phyloP scores from a whole-genome alignment of 768 basidiomycete genomes.

The Paxillus involutus region DNA sequence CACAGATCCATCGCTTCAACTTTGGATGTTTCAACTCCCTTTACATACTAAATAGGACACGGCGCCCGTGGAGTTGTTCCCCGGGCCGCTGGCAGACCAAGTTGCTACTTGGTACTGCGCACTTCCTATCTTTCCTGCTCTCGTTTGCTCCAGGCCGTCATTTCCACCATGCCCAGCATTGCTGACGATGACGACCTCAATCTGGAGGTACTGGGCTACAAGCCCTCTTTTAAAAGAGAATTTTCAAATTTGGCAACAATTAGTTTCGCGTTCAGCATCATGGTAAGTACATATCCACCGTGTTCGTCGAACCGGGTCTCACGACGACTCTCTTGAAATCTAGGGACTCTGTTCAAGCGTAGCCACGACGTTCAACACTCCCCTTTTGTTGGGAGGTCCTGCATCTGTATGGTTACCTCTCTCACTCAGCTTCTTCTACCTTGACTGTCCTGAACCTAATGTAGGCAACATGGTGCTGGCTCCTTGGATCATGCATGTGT shows the following conservation, averaged over 20 bases:
- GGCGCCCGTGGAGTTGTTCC: neutral
- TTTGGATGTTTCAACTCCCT: neutral
- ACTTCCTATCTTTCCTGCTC: neutral
- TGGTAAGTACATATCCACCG: constrained; percentile 38
- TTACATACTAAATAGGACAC: neutral
- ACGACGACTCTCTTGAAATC: neutral
- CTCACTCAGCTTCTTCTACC: neutral
- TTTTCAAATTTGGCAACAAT: constrained; percentile 83
- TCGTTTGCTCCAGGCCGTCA: neutral
- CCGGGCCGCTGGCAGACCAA: neutral
- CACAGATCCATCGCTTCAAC: no score
- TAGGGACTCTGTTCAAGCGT: constrained; percentile 75
- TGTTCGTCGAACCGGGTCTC: neutral
- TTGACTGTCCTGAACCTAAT: neutral
- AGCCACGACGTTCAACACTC: constrained; percentile 78
- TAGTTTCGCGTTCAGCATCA: constrained; percentile 74
- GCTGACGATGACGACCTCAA: constrained; percentile 61
- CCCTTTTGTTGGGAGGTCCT: constrained; percentile 66
- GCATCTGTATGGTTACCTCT: constrained; percentile 47
- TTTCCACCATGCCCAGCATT: constrained; percentile 1
- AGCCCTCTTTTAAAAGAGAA: constrained; percentile 82
- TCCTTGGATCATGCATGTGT: constrained; percentile 69
- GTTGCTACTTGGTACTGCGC: neutral
- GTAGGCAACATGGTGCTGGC: constrained; percentile 73
- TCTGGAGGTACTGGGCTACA: constrained; percentile 66